Evolutionary conservation across 192 early-diverging fungal species (phyloP).

Genomic region (Coemansia sp.): DNA sequence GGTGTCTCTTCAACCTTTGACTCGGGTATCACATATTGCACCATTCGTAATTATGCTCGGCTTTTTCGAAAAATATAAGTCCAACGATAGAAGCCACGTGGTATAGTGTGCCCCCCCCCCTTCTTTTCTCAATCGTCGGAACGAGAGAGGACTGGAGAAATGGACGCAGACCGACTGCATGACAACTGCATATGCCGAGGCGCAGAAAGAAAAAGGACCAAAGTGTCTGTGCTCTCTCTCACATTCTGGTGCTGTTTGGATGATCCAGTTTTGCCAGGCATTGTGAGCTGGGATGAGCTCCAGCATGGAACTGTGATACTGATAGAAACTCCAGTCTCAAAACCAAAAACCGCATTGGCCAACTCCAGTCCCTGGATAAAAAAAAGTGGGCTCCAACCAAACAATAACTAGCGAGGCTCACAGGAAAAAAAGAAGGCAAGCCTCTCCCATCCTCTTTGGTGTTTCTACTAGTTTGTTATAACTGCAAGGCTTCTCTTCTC

Average conservation of each 20-base stretch:
- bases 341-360: neutral
- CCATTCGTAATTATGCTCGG: neutral
- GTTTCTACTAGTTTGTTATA: neutral
- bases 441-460: neutral
- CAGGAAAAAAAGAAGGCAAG: neutral
- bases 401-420: neutral
- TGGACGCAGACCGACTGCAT: conserved; percentile 5
- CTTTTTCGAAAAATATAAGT: neutral
- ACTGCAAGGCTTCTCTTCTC: neutral
- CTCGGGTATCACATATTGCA: neutral
- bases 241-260: neutral
- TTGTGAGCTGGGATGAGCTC: neutral
- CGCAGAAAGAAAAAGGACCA: neutral
- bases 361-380: neutral
- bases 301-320: neutral
- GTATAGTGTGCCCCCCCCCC: neutral
- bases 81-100: neutral
- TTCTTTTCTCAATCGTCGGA: neutral
- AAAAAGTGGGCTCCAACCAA: neutral
- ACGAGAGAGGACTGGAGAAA: neutral
- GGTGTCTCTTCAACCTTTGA: neutral
- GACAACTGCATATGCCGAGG: neutral
- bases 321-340: neutral
- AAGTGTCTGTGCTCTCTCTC: conserved; percentile 1
- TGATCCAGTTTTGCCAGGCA: neutral